Evolutionary conservation across 805 yeast species (phyloP), one percentile per base, ranked within the genome.

Genomic region (Limtongia smithiae): DNA sequence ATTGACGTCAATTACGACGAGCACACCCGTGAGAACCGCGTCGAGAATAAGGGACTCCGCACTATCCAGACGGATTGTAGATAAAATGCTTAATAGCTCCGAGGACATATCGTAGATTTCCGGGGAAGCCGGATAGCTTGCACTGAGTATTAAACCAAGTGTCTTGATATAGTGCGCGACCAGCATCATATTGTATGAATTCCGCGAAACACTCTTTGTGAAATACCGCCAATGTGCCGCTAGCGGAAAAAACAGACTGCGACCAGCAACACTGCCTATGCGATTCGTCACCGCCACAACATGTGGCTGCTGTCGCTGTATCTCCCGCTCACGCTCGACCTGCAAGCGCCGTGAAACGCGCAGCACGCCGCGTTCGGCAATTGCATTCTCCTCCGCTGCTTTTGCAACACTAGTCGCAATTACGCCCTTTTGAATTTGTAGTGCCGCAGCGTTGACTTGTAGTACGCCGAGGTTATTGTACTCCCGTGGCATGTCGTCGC

Each of bases 131-230:
- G 87, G 88, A 51, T 78, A 75, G 0, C 84, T 79, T 42, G 80
- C 68, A 45, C 78, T 79, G 18, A 82, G 62, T 2, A 84, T 58
- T n/a, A 83, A 60, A 0, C 79, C 72, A 46, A 84, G 60, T 0
- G 86, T 80, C 46, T 77, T 74, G 39, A 84, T 57, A 62, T 73
- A 83, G 61, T 84, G 90, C 0, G 79, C 72, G 31, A 71, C 69
- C 18, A 83, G 64, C 1, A 82, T 58, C 1, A 77, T 39, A 8
- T 48, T 72, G 0, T 84, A 75, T 58, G 79, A 78, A 35, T 69
- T 73, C 0, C 85, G 84, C 32, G 77, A 65, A 36, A 45, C 39
- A 73, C 78, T 32, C 69, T 73, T 20, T 71, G 71, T 60, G 8
- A 65, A 56, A 45, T 66, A 63, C 73, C 83, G 38, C 54, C 54